Evolutionary conservation across 129 eudicot genomes (phyloP).

Genomic region (Artemisia tridentata): DNA sequence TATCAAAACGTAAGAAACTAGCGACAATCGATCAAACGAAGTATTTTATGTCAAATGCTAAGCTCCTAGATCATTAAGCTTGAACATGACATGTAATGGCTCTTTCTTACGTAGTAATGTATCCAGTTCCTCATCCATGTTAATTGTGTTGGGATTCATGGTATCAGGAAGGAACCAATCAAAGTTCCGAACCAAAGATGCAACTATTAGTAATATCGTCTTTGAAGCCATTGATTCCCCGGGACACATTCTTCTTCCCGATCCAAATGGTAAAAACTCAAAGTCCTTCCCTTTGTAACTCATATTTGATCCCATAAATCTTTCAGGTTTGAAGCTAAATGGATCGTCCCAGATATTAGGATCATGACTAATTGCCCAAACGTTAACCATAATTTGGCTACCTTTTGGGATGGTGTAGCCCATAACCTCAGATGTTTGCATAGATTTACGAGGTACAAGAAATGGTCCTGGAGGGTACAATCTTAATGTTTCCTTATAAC

Average conservation of each 20-base stretch:
- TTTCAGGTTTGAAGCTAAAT: conserved; percentile 37
- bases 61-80: background rate
- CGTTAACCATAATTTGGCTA: conserved; percentile 31
- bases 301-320: conserved; percentile 29
- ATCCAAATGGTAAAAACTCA: conserved; percentile 41
- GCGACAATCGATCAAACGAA: background rate
- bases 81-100: conserved; percentile 14
- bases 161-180: conserved; percentile 34
- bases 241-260: conserved; percentile 50
- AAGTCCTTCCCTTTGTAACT: conserved; percentile 37
- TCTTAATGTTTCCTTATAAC: conserved; percentile 40
- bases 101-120: conserved; percentile 25
- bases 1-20: too few relatives aligned
- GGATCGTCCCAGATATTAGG: conserved; percentile 36
- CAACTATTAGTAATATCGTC: conserved; percentile 27
- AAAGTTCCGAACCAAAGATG: conserved; percentile 28
- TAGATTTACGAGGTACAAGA: conserved; percentile 32
- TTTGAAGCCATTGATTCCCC: conserved; percentile 44
- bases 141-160: conserved; percentile 17
- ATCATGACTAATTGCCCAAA: conserved; percentile 45
- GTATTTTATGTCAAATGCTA: background rate
- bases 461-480: conserved; percentile 48
- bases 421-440: conserved; percentile 28
- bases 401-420: conserved; percentile 30
- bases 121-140: conserved; percentile 36